These are phyloP conservation scores for Fusarium keratoplasticum DNA, from an alignment of 2,329 filamentous ascomycete species.

Conservation along the genomic window DNA sequence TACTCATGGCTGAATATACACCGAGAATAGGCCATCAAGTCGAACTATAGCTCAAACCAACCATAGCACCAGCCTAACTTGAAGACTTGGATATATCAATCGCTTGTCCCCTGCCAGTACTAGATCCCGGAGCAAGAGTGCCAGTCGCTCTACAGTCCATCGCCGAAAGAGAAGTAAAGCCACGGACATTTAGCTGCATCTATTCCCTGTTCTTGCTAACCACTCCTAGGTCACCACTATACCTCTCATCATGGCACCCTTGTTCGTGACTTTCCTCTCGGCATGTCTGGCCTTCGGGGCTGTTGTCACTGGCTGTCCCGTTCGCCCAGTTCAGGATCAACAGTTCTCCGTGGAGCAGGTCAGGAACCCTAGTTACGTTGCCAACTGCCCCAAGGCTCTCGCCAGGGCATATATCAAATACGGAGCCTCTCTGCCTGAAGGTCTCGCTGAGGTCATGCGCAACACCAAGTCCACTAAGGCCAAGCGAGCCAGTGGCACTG, in stretches of 20 bases:
- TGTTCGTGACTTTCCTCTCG: neutral
- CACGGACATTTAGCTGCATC: neutral
- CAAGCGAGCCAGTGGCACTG: conserved; percentile 45
- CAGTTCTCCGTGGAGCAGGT: conserved; percentile 51
- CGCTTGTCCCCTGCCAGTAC: neutral
- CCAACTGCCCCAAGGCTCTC: conserved; percentile 49
- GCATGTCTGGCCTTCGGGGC: conserved; percentile 40
- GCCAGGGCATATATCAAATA: conserved; percentile 53
- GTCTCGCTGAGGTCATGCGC: conserved; percentile 43
- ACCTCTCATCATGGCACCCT: neutral
- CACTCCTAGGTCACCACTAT: neutral
- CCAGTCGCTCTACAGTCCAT: neutral
- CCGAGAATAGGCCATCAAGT: neutral
- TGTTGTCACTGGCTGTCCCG: conserved; percentile 28
- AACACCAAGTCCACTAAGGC: conserved; percentile 22
- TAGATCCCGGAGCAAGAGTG: neutral
- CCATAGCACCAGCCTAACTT: neutral
- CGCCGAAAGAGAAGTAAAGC: neutral
- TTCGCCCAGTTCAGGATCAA: conserved; percentile 6
- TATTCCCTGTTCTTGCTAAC: neutral
- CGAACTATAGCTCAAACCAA: neutral
- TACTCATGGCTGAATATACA: neutral
- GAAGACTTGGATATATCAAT: neutral
- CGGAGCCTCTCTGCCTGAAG: conserved; percentile 47
- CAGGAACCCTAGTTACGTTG: conserved; percentile 50